Conservation (phyloP, 805 yeast species). For the Kluyveromyces siamensis region DNA sequence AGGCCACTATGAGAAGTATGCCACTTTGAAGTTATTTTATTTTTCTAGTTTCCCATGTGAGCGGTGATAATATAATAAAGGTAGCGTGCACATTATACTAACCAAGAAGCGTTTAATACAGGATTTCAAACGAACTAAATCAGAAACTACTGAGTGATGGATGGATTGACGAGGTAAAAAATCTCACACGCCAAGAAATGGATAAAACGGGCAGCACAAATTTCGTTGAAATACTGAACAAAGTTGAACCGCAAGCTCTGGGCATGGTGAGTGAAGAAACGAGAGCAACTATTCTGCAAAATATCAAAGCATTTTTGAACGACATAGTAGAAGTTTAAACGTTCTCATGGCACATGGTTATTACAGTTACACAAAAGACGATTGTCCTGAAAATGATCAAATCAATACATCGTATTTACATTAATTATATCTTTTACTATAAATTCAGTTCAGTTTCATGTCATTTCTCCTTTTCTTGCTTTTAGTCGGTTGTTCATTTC, state of each 20-base stretch:
- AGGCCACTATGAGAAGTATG: slow-evolving; percentile 67
- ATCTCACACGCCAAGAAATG: slow-evolving; percentile 42
- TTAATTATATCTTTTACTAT: background rate
- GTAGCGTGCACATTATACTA: slow-evolving; percentile 9
- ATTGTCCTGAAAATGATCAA: background rate
- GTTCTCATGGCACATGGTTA: background rate
- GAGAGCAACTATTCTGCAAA: slow-evolving; percentile 47
- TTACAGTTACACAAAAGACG: background rate
- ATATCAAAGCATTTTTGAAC: slow-evolving; percentile 52
- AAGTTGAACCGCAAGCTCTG: slow-evolving; percentile 58
- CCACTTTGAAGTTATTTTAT: background rate
- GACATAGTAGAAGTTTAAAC: slow-evolving; percentile 29
- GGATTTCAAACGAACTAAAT: slow-evolving; percentile 53
- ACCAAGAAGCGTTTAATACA: slow-evolving; percentile 6
- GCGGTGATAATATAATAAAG: slow-evolving; percentile 5
- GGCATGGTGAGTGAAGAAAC: slow-evolving; percentile 62
- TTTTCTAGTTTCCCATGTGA: slow-evolving; percentile 7
- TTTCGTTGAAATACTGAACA: slow-evolving; percentile 42
- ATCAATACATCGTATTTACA: background rate
- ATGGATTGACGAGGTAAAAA: slow-evolving; percentile 72
- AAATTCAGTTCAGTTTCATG: background rate
- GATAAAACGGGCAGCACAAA: slow-evolving; percentile 36
- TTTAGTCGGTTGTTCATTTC: background rate
- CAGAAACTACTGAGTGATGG: slow-evolving; percentile 66
- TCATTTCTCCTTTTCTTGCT: background rate